Evolutionary conservation across 352 stramenopile species (phyloP).

Genomic region (Phytophthora pistaciae): DNA sequence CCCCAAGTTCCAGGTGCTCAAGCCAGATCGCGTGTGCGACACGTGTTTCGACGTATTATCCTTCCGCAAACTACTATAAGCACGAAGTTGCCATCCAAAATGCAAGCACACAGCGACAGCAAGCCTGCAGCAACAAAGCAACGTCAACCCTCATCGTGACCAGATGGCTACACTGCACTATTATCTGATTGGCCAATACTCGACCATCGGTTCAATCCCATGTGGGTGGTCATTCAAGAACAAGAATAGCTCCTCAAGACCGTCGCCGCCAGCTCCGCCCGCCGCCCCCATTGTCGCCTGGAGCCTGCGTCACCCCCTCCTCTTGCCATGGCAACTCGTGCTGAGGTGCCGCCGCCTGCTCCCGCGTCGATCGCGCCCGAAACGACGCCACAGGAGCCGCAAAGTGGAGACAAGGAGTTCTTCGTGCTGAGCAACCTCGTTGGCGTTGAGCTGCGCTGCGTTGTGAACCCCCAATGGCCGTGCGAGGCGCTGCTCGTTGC

Average conservation of each 20-base stretch:
- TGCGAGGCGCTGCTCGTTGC: slow-evolving; percentile 75
- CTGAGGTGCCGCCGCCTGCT: slow-evolving; percentile 15
- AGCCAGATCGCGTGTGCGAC: slow-evolving; percentile 80
- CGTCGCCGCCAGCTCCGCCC: not conserved
- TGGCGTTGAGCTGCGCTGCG: slow-evolving; percentile 62
- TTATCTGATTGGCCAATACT: slow-evolving; percentile 34
- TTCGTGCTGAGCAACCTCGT: slow-evolving; percentile 57
- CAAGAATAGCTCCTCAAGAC: slow-evolving; percentile 10
- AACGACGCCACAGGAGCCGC: slow-evolving; percentile 16
- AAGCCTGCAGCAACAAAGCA: not conserved
- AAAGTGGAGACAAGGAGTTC: slow-evolving; percentile 39
- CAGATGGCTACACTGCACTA: slow-evolving; percentile 28
- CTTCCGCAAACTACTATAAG: slow-evolving; percentile 82
- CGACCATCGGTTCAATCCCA: slow-evolving; percentile 1
- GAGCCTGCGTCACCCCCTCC: not conserved
- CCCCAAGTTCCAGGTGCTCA: slow-evolving; percentile 83
- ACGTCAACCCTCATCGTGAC: not conserved
- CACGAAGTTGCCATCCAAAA: not conserved
- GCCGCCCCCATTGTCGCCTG: not conserved
- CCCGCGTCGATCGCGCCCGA: slow-evolving; percentile 23
- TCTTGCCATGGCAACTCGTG: slow-evolving; percentile 21
- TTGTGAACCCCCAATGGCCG: slow-evolving; percentile 67
- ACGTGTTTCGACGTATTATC: slow-evolving; percentile 88
- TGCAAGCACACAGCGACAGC: not conserved
- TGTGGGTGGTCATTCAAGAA: slow-evolving; percentile 17